These are phyloP conservation scores for Vachellia collinsii DNA, from an alignment of 306 rosid genomes.

Conservation along the genomic window DNA sequence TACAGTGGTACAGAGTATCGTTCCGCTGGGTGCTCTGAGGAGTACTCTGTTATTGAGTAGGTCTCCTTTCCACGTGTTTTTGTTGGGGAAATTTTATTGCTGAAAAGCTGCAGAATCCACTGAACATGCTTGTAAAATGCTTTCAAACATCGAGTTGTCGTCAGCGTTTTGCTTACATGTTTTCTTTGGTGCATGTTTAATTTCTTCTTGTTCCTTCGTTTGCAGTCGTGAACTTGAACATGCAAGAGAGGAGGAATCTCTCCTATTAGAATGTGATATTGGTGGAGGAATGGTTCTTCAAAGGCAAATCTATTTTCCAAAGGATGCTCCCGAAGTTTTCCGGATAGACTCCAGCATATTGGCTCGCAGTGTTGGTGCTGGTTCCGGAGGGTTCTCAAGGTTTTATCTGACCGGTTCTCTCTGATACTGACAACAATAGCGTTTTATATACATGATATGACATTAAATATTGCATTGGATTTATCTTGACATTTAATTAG, in stretches of 20 bases:
- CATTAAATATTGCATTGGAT: background rate
- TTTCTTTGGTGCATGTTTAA: slow-evolving; percentile 17
- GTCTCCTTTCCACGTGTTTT: slow-evolving; percentile 36
- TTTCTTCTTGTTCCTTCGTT: slow-evolving; percentile 9
- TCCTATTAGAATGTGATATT: slow-evolving; percentile 79
- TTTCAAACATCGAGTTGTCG: background rate
- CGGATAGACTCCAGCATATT: slow-evolving; percentile 75
- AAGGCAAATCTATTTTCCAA: slow-evolving; percentile 66
- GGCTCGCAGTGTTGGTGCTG: slow-evolving; percentile 85
- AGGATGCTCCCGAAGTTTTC: slow-evolving; percentile 49
- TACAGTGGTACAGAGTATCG: slow-evolving; percentile 85
- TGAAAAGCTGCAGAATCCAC: slow-evolving; percentile 13
- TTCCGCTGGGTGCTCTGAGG: slow-evolving; percentile 95
- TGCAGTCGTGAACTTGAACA: slow-evolving; percentile 70
- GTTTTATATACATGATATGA: slow-evolving; percentile 10
- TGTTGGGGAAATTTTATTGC: background rate
- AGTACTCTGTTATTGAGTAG: slow-evolving; percentile 72
- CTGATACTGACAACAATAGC: slow-evolving; percentile 14
- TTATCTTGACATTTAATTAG: background rate
- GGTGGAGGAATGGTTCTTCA: slow-evolving; percentile 86
- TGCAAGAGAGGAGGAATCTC: slow-evolving; percentile 72
- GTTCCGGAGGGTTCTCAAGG: slow-evolving; percentile 98
- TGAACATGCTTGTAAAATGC: slow-evolving; percentile 14
- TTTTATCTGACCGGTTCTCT: slow-evolving; percentile 40
- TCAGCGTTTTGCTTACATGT: background rate